Evolutionary conservation across 1,284 basidiomycete genomes (phyloP).

Genomic region (Cerrena zonata): DNA sequence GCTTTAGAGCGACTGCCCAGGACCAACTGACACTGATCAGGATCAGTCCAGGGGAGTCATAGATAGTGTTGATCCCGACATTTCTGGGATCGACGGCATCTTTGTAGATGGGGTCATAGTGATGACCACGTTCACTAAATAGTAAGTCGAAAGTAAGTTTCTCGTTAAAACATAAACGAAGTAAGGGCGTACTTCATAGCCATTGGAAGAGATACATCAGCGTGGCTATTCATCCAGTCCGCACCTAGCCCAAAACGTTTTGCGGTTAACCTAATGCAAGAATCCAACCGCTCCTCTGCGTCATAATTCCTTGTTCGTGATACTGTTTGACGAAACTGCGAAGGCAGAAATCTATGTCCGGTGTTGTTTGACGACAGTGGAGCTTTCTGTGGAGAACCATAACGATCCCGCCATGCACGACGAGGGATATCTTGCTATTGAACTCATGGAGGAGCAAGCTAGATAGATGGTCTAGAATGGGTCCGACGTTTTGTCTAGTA

Average conservation of each 20-base stretch:
- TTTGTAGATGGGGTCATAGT: conserved; percentile 54
- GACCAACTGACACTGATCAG: conserved; percentile 59
- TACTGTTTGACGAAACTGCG: conserved; percentile 55
- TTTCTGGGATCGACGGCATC: conserved; percentile 47
- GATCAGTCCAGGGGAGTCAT: conserved; percentile 43
- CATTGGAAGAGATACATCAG: conserved; percentile 61
- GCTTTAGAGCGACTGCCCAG: conserved; percentile 64
- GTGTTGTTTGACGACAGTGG: conserved; percentile 44
- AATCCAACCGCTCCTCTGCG: conserved; percentile 44
- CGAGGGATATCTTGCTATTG: conserved; percentile 42
- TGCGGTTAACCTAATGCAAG: conserved; percentile 54
- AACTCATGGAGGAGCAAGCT: conserved; percentile 38
- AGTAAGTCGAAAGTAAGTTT: conserved; percentile 4
- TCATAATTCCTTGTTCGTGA: conserved; percentile 38
- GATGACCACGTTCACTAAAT: conserved; percentile 32
- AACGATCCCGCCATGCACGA: conserved; percentile 63
- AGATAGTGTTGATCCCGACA: conserved; percentile 51
- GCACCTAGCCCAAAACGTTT: conserved; percentile 42
- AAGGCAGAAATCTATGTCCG: conserved; percentile 61
- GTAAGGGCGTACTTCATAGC: conserved; percentile 46
- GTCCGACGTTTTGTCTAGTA: conserved; percentile 30
- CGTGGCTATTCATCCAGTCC: conserved; percentile 71
- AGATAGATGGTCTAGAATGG: conserved; percentile 47
- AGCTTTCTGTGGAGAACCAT: conserved; percentile 56
- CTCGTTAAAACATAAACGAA: conserved; percentile 1